Conservation (phyloP, 164 flowering plant species). For the Chloranthus sessilifolius region DNA sequence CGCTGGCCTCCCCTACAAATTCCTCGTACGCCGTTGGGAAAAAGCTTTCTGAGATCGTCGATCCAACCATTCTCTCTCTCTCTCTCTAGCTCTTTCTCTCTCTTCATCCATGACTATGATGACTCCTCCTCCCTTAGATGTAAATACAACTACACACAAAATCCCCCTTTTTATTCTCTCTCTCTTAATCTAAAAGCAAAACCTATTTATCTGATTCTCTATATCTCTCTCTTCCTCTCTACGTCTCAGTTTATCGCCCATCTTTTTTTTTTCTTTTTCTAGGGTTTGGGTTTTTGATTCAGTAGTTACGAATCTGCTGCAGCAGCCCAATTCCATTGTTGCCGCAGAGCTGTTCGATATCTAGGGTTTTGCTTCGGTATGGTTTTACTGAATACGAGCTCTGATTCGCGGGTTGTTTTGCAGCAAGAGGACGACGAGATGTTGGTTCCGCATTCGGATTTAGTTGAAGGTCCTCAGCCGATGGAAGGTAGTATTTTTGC, state of each 20-base stretch:
- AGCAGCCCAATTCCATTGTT: slow-evolving; percentile 5
- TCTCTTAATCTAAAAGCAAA: neutral
- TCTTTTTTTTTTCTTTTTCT: neutral
- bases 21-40: too few relatives aligned
- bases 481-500: slow-evolving; percentile 45
- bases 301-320: neutral
- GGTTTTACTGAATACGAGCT: slow-evolving; percentile 22
- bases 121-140: slow-evolving; percentile 70
- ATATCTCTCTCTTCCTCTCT: neutral
- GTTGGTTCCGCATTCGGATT: slow-evolving; percentile 86
- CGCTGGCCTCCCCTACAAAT: too few relatives aligned
- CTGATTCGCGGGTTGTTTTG: slow-evolving; percentile 25
- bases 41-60: too few relatives aligned
- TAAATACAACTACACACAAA: slow-evolving; percentile 20
- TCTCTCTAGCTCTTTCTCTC: slow-evolving; percentile 5
- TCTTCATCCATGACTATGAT: slow-evolving; percentile 57
- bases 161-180: neutral
- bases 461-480: slow-evolving; percentile 71
- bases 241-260: neutral
- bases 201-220: neutral
- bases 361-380: slow-evolving; percentile 34
- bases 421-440: slow-evolving; percentile 92
- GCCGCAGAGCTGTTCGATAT: too few relatives aligned
- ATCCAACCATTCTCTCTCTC: too few relatives aligned
- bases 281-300: slow-evolving; percentile 12